Conservation (phyloP, 2,329 filamentous ascomycete species). For the Nigrospora sphaerica region DNA sequence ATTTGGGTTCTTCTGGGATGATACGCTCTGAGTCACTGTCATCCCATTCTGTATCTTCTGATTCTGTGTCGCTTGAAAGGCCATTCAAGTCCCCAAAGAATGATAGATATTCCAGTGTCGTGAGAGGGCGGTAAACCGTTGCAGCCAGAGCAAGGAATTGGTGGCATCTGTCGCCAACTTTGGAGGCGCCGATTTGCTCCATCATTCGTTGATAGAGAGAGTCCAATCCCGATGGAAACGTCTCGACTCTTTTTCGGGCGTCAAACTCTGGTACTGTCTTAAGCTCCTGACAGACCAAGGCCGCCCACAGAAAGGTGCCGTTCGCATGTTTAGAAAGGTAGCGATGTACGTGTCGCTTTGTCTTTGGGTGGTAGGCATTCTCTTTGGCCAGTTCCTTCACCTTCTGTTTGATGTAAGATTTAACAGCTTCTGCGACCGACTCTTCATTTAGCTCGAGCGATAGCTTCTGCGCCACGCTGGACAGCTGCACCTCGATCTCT, state of each 20-base stretch:
- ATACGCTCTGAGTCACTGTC: too few relatives aligned
- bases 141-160: too few relatives aligned
- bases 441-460: slow-evolving; percentile 29
- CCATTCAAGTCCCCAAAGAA: neutral
- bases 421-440: slow-evolving; percentile 25
- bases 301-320: too few relatives aligned
- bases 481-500: slow-evolving; percentile 25
- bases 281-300: too few relatives aligned
- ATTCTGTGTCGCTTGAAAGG: slow-evolving; percentile 1
- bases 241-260: neutral
- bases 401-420: slow-evolving; percentile 26
- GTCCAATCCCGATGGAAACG: slow-evolving; percentile 26
- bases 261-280: neutral
- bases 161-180: slow-evolving; percentile 14
- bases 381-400: slow-evolving; percentile 8
- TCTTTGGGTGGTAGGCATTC: neutral
- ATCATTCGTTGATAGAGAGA: slow-evolving; percentile 31
- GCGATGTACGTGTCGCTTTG: neutral
- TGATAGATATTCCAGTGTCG: slow-evolving; percentile 22
- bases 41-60: too few relatives aligned
- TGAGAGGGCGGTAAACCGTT: too few relatives aligned
- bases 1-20: too few relatives aligned
- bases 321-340: too few relatives aligned
- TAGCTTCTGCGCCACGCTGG: slow-evolving; percentile 11
- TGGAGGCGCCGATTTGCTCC: slow-evolving; percentile 16